A percentile compares a stretch with the other conserved stretches of the same genome.
These are phyloP conservation scores for Cercospora sp. DNA, from an alignment of 2,329 filamentous ascomycete species.

Conservation along the genomic window DNA sequence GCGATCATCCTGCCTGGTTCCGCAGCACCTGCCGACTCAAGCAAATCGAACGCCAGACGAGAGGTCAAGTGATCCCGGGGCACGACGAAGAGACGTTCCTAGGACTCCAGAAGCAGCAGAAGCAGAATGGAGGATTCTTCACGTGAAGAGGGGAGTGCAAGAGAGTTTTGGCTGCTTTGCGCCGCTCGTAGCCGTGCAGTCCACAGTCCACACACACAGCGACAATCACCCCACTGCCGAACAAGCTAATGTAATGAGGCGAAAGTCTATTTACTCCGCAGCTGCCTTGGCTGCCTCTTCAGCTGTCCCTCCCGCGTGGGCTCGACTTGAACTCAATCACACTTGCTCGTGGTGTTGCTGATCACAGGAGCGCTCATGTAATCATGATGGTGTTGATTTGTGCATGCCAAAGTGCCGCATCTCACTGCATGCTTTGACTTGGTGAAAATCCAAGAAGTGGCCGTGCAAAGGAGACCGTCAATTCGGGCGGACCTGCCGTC, in stretches of 20 bases:
- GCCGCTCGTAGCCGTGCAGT: background rate
- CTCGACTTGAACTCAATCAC: background rate
- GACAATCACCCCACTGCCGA: conserved; percentile 3
- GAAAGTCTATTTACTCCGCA: conserved; percentile 9
- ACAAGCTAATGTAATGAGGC: conserved; percentile 13
- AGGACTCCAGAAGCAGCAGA: conserved; percentile 19
- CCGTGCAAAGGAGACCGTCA: background rate
- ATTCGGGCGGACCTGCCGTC: background rate
- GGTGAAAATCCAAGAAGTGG: background rate
- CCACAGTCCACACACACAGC: background rate
- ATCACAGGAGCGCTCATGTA: background rate
- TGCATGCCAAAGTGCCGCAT: background rate
- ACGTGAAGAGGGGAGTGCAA: conserved; percentile 14
- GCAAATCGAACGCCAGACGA: conserved; percentile 35
- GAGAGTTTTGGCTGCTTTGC: background rate
- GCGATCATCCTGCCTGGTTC: conserved; percentile 41
- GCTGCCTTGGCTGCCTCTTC: background rate
- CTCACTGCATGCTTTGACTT: background rate
- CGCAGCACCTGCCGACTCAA: conserved; percentile 39
- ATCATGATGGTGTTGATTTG: background rate
- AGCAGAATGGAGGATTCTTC: conserved; percentile 25
- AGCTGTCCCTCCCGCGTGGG: conserved; percentile 1
- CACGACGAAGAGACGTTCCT: conserved; percentile 40
- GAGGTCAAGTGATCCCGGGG: conserved; percentile 39
- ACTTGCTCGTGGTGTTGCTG: background rate